A percentile compares a stretch with the other conserved stretches of the same genome.
phyloP scores from a whole-genome alignment of 2,329 filamentous ascomycete species.

The Aspergillus sp. region DNA sequence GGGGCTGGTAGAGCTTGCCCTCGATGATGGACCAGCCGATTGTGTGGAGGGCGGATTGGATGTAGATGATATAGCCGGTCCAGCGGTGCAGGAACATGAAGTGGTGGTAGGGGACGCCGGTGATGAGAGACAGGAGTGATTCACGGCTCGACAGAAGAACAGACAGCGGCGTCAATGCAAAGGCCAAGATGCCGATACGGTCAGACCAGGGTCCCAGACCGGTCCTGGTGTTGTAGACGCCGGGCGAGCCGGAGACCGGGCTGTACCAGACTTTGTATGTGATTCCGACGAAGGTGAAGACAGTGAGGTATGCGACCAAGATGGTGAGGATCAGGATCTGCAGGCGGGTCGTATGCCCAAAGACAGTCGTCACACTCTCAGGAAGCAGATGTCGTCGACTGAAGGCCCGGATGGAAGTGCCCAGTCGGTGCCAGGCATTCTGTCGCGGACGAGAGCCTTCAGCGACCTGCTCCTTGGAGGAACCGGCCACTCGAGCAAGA shows the following conservation, averaged over 20 bases:
- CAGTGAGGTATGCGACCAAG: constrained; percentile 61
- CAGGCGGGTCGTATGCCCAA: constrained; percentile 67
- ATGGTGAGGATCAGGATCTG: constrained; percentile 63
- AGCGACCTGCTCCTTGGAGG: constrained; percentile 7
- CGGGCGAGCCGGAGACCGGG: constrained; percentile 58
- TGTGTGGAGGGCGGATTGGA: constrained; percentile 68
- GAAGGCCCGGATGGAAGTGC: constrained; percentile 42
- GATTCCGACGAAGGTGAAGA: constrained; percentile 71
- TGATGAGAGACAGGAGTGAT: constrained; percentile 67
- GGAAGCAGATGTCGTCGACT: constrained; percentile 59
- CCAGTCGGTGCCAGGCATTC: constrained; percentile 28
- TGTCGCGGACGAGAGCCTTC: constrained; percentile 24
- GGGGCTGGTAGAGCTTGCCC: constrained; percentile 67
- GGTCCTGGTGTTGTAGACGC: constrained; percentile 62
- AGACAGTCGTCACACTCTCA: constrained; percentile 57
- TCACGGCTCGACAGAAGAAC: constrained; percentile 68
- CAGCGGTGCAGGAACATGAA: constrained; percentile 79
- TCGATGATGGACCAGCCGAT: constrained; percentile 70
- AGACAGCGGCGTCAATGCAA: constrained; percentile 70
- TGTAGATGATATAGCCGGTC: constrained; percentile 71
- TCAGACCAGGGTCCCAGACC: constrained; percentile 68
- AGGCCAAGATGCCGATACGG: constrained; percentile 69
- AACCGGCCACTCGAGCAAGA: not conserved
- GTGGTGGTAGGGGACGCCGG: constrained; percentile 71
- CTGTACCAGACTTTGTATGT: constrained; percentile 68